These are phyloP conservation scores for Porodaedalea pini DNA, from an alignment of 1,284 basidiomycete species.

Conservation along the genomic window DNA sequence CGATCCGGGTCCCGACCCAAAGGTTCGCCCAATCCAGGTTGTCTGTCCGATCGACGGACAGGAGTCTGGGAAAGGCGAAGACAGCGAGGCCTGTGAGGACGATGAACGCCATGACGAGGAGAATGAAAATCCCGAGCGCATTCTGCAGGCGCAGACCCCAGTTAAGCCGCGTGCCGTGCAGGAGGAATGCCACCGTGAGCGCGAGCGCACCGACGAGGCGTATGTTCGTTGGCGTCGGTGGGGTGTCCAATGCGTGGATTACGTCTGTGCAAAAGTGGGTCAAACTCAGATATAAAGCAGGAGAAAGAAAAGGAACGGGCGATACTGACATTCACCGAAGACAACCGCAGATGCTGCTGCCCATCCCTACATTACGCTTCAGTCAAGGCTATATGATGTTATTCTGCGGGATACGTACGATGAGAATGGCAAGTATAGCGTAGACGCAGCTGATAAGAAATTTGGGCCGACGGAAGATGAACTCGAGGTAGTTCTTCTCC, in stretches of 20 bases:
- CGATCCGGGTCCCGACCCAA: slow-evolving; percentile 50
- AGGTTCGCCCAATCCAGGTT: slow-evolving; percentile 52
- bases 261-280: slow-evolving; percentile 40
- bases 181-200: slow-evolving; percentile 51
- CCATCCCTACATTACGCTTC: slow-evolving; percentile 39
- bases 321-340: slow-evolving; percentile 59
- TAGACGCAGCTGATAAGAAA: slow-evolving; percentile 61
- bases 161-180: slow-evolving; percentile 54
- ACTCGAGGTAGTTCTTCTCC: slow-evolving; percentile 77
- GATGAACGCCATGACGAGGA: slow-evolving; percentile 55
- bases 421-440: slow-evolving; percentile 56
- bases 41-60: slow-evolving; percentile 41
- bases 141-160: slow-evolving; percentile 67
- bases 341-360: slow-evolving; percentile 54
- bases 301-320: not conserved
- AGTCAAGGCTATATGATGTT: slow-evolving; percentile 26
- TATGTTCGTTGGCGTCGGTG: slow-evolving; percentile 44
- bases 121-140: slow-evolving; percentile 59
- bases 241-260: slow-evolving; percentile 44
- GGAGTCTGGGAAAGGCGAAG: slow-evolving; percentile 43
- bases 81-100: slow-evolving; percentile 56
- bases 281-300: not conserved
- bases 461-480: slow-evolving; percentile 59
- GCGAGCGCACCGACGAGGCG: slow-evolving; percentile 53
- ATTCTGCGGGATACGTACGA: slow-evolving; percentile 37